Evolutionary conservation across 352 stramenopile genomes (phyloP).

Genomic region (Phytophthora pisi): DNA sequence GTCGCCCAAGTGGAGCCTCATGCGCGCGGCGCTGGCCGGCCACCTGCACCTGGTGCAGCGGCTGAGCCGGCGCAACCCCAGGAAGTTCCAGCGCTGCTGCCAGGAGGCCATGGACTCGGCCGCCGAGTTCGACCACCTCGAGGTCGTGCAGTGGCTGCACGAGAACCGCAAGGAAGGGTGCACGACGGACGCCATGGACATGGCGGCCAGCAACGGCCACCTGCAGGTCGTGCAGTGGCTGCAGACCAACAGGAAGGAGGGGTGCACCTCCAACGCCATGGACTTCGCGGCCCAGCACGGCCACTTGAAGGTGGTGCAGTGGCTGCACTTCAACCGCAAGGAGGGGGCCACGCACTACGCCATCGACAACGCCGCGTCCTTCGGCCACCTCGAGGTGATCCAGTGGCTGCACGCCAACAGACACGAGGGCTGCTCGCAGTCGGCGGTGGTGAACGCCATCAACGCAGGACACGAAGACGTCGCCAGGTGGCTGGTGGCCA

Average conservation of each 20-base stretch:
- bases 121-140: conserved; percentile 64
- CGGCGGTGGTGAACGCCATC: conserved; percentile 69
- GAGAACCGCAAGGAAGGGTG: conserved; percentile 52
- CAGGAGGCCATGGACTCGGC: conserved; percentile 67
- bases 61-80: conserved; percentile 42
- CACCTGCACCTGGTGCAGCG: conserved; percentile 57
- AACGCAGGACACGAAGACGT: conserved; percentile 56
- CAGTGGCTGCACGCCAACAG: conserved; percentile 60
- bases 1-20: conserved; percentile 58
- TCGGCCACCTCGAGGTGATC: conserved; percentile 52
- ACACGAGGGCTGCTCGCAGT: conserved; percentile 70
- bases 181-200: conserved; percentile 72
- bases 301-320: conserved; percentile 64
- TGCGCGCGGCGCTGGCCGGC: conserved; percentile 53
- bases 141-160: conserved; percentile 67
- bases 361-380: conserved; percentile 64
- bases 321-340: conserved; percentile 56
- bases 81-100: conserved; percentile 55
- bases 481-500: conserved; percentile 56
- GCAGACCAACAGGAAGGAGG: conserved; percentile 56
- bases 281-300: conserved; percentile 68
- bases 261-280: conserved; percentile 66
- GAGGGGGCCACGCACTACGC: conserved; percentile 59
- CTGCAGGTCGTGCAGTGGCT: conserved; percentile 65
- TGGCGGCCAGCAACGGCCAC: conserved; percentile 64